Evolutionary conservation across 2,329 filamentous ascomycete species (phyloP).

Genomic region (Colletotrichum eleusines): DNA sequence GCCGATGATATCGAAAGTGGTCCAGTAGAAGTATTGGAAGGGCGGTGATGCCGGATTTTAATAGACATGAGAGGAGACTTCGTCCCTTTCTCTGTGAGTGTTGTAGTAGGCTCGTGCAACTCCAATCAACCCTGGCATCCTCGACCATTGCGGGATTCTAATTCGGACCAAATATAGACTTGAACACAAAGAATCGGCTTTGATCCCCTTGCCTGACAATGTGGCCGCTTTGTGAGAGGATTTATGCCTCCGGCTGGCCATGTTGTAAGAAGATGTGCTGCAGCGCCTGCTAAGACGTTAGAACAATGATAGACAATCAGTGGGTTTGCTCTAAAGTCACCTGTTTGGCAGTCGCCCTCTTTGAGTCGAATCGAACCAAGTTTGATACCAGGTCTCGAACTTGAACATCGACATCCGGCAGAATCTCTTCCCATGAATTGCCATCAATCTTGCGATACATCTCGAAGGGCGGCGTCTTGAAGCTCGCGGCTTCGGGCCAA

Average conservation of each 20-base stretch:
- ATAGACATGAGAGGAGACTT: neutral
- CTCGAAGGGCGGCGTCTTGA: slow-evolving; percentile 85
- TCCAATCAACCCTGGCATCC: neutral
- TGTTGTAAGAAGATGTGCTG: slow-evolving; percentile 25
- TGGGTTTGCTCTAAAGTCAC: slow-evolving; percentile 44
- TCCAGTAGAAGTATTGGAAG: neutral
- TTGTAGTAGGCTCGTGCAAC: neutral
- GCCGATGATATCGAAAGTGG: neutral
- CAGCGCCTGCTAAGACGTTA: slow-evolving; percentile 33
- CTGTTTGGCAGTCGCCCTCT: slow-evolving; percentile 73
- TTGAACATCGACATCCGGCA: slow-evolving; percentile 69
- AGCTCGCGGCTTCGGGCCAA: slow-evolving; percentile 83
- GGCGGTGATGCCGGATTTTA: slow-evolving; percentile 4
- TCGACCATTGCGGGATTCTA: neutral
- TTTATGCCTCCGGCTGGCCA: neutral
- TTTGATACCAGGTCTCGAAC: slow-evolving; percentile 75
- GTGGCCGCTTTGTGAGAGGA: neutral
- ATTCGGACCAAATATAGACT: neutral
- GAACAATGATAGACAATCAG: neutral
- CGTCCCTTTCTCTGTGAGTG: neutral
- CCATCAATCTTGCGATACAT: slow-evolving; percentile 84
- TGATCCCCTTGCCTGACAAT: neutral
- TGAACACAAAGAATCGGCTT: slow-evolving; percentile 5
- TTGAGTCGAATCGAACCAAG: slow-evolving; percentile 79
- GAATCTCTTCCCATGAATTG: slow-evolving; percentile 75